phyloP scores from a whole-genome alignment of 352 stramenopile genomes.

The Pseudoperonospora humuli region DNA sequence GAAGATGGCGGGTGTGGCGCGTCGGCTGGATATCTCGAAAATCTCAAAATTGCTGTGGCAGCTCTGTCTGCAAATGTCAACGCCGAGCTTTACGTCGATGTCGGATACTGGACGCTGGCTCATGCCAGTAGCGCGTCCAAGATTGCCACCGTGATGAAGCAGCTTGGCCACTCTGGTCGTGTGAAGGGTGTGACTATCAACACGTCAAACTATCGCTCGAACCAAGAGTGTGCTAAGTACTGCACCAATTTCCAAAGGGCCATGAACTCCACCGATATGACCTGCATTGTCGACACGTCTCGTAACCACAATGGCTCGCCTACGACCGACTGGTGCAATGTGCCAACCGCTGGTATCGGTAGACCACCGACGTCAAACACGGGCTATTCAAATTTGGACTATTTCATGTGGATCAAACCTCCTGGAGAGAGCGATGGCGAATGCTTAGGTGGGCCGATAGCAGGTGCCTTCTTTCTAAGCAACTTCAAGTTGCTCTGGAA shows the following conservation, averaged over 20 bases:
- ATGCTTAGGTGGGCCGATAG: constrained; percentile 33
- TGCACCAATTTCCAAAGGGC: constrained; percentile 29
- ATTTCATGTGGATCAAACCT: constrained; percentile 69
- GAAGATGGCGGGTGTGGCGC: constrained; percentile 37
- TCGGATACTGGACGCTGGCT: constrained; percentile 49
- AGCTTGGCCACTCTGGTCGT: constrained; percentile 12
- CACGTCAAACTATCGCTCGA: constrained; percentile 63
- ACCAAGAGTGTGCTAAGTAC: constrained; percentile 23
- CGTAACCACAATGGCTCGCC: constrained; percentile 26
- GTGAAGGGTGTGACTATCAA: constrained; percentile 54
- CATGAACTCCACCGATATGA: constrained; percentile 25
- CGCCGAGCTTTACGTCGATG: constrained; percentile 53
- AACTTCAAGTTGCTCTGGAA: constrained; percentile 57
- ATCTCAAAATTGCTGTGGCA: constrained; percentile 34
- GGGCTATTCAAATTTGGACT: constrained; percentile 43
- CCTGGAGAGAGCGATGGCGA: constrained; percentile 57
- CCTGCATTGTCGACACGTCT: constrained; percentile 54
- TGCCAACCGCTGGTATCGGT: constrained; percentile 32
- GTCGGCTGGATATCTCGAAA: constrained; percentile 34
- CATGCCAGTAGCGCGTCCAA: constrained; percentile 11
- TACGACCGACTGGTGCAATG: constrained; percentile 53
- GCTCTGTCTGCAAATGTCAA: constrained; percentile 43
- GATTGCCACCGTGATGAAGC: constrained; percentile 25
- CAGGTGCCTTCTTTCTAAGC: constrained; percentile 49
- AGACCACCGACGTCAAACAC: constrained; percentile 39